Conservation (phyloP, 2,329 filamentous ascomycete species). For the Claviceps quebecensis region DNA sequence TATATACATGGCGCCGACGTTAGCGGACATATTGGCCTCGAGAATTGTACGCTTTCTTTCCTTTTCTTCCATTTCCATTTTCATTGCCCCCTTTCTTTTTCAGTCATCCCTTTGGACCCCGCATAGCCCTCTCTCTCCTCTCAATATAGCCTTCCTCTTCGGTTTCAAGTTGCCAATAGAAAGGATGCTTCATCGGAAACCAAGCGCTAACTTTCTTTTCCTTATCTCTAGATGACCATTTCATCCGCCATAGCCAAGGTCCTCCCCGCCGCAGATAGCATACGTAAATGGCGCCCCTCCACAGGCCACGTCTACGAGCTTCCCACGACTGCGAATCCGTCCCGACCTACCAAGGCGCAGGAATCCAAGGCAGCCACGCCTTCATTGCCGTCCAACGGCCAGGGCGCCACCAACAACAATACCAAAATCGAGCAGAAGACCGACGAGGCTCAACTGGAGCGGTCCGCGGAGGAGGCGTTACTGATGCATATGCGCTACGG, state of each 20-base stretch:
- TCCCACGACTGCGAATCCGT: constrained; percentile 14
- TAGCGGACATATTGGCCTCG: constrained; percentile 45
- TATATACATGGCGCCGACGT: constrained; percentile 50
- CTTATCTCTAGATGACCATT: constrained; percentile 29
- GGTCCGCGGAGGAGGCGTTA: constrained; percentile 43
- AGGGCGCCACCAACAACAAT: constrained; percentile 20
- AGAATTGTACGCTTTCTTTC: constrained; percentile 33
- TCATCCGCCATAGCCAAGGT: constrained; percentile 40
- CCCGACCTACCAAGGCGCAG: constrained; percentile 15
- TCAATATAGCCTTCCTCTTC: too few species aligned
- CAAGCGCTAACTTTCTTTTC: background rate
- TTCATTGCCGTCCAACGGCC: constrained; percentile 8
- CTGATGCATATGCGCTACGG: constrained; percentile 43
- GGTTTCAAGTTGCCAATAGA: background rate
- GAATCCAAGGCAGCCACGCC: constrained; percentile 35
- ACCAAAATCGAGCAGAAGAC: constrained; percentile 19
- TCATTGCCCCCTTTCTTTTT: background rate
- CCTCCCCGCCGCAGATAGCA: constrained; percentile 34
- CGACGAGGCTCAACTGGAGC: constrained; percentile 27
- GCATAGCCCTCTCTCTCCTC: background rate
- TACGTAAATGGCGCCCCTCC: constrained; percentile 41
- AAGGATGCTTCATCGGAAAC: background rate
- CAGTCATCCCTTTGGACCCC: too few species aligned
- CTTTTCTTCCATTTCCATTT: too few species aligned
- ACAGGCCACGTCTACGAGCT: constrained; percentile 37